phyloP scores from a whole-genome alignment of 179 eudicot genomes.

The Drosera spatulata region DNA sequence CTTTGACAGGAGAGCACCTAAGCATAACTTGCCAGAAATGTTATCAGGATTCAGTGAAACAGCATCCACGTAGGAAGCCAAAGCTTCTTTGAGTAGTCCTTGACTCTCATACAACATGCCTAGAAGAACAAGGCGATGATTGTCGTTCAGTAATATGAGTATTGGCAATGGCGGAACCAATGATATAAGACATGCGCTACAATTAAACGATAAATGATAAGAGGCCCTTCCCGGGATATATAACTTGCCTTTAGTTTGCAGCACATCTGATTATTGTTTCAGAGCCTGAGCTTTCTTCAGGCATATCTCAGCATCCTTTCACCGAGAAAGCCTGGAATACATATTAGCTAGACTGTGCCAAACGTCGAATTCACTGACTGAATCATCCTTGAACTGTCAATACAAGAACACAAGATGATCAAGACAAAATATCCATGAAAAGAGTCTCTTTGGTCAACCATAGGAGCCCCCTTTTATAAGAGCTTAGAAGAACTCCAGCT shows the following conservation, averaged over 20 bases:
- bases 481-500: too few species aligned
- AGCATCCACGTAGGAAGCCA: constrained; percentile 57
- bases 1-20: constrained; percentile 31
- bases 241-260: constrained; percentile 60
- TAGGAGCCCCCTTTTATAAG: too few species aligned
- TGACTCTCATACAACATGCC: constrained; percentile 63
- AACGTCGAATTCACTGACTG: constrained; percentile 69
- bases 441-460: too few species aligned
- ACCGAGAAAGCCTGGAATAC: constrained; percentile 76
- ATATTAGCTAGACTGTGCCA: constrained; percentile 93
- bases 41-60: constrained; percentile 49
- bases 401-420: constrained; percentile 1
- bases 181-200: too few species aligned
- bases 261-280: constrained; percentile 59
- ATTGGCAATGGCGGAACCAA: too few species aligned
- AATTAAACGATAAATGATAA: background rate
- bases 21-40: constrained; percentile 72
- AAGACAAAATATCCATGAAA: too few species aligned
- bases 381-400: constrained; percentile 56
- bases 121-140: constrained; percentile 8
- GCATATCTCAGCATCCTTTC: constrained; percentile 90
- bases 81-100: constrained; percentile 53
- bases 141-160: too few species aligned
- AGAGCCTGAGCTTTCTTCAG: constrained; percentile 70
- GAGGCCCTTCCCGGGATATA: background rate